Evolutionary conservation across 1,139 yeast genomes (phyloP).

Genomic region (Groenewaldozyma sp.): DNA sequence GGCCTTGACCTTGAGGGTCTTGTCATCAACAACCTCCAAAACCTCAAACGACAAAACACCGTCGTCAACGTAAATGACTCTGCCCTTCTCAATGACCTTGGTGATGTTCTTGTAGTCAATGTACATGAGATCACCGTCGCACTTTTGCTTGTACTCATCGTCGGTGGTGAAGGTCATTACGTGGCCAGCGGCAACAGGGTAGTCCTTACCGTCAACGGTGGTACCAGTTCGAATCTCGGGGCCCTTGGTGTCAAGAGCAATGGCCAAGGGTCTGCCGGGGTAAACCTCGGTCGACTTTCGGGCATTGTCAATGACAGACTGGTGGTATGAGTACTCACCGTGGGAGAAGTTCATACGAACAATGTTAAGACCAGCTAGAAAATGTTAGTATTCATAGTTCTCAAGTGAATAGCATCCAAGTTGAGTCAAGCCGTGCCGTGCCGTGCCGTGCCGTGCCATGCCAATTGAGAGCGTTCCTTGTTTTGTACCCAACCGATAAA

Average conservation of each 20-base stretch:
- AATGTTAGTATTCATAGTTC: slow-evolving; percentile 4
- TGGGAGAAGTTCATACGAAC: slow-evolving; percentile 99
- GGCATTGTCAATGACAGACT: slow-evolving; percentile 90
- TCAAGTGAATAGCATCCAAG: too few species aligned
- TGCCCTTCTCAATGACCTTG: slow-evolving; percentile 81
- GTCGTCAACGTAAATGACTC: slow-evolving; percentile 88
- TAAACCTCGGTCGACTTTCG: slow-evolving; percentile 85
- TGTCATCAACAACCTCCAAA: slow-evolving; percentile 63
- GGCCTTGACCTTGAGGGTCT: slow-evolving; percentile 77
- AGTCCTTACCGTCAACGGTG: slow-evolving; percentile 70
- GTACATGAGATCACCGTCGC: slow-evolving; percentile 75
- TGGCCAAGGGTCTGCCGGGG: slow-evolving; percentile 94
- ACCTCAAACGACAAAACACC: slow-evolving; percentile 97
- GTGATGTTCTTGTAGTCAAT: slow-evolving; percentile 94
- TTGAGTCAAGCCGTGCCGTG: too few species aligned
- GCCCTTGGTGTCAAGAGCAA: slow-evolving; percentile 98
- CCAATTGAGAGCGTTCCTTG: too few species aligned
- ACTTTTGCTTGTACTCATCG: slow-evolving; percentile 59
- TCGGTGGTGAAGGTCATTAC: slow-evolving; percentile 92
- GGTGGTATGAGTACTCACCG: slow-evolving; percentile 96
- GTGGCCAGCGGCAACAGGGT: slow-evolving; percentile 74
- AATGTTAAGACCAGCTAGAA: slow-evolving; percentile 79
- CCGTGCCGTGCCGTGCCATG: too few species aligned
- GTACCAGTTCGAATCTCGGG: slow-evolving; percentile 99
- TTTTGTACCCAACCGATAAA: too few species aligned